Percentiles rank a stretch among this genome's conserved stretches.
These are phyloP conservation scores for Flaveria linearis DNA, from an alignment of 129 eudicot species.

Conservation along the genomic window DNA sequence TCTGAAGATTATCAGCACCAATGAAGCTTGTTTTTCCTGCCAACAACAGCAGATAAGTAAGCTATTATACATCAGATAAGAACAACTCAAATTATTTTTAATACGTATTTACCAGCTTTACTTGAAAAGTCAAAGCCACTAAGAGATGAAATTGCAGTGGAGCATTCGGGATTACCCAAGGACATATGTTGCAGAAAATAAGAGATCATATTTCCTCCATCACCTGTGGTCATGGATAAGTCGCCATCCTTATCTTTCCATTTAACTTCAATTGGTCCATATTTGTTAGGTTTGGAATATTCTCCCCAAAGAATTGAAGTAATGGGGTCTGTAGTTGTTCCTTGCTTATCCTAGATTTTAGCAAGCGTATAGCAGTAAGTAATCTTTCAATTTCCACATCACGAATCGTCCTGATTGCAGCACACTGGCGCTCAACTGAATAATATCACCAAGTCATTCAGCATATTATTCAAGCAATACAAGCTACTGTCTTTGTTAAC, in stretches of 20 bases:
- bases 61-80: neutral
- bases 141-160: slow-evolving; percentile 58
- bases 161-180: slow-evolving; percentile 58
- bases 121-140: slow-evolving; percentile 65
- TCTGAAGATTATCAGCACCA: no score
- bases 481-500: neutral
- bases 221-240: slow-evolving; percentile 42
- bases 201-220: slow-evolving; percentile 56
- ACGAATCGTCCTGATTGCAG: slow-evolving; percentile 66
- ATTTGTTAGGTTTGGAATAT: slow-evolving; percentile 58
- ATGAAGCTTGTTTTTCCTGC: no score
- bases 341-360: slow-evolving; percentile 51
- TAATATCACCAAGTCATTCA: neutral
- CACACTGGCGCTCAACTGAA: slow-evolving; percentile 62
- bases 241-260: slow-evolving; percentile 53
- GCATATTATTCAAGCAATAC: neutral
- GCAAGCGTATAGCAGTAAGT: slow-evolving; percentile 57
- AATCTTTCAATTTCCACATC: slow-evolving; percentile 66
- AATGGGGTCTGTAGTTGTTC: slow-evolving; percentile 65
- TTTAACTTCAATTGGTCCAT: slow-evolving; percentile 55
- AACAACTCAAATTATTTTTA: neutral
- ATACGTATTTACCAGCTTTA: slow-evolving; percentile 40
- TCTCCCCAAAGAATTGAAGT: slow-evolving; percentile 60
- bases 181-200: slow-evolving; percentile 65
- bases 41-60: slow-evolving; percentile 18